Evolutionary conservation across 192 early-diverging fungal genomes (phyloP).

Genomic region (Coemansia sp.): DNA sequence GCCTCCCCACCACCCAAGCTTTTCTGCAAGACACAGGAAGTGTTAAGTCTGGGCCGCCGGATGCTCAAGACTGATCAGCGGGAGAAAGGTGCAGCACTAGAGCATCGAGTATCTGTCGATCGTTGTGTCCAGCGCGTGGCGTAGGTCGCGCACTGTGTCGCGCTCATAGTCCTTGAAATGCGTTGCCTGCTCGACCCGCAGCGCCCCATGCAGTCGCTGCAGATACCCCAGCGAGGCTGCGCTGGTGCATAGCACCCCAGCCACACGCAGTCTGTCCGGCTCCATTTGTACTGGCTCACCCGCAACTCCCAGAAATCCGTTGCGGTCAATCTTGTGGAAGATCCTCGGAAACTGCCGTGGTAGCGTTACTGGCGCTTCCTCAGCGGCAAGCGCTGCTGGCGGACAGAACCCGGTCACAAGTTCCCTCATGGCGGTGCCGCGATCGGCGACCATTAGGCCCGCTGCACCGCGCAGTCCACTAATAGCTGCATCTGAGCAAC

Average conservation of each 20-base stretch:
- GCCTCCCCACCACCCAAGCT: not conserved
- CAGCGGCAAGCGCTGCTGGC: constrained; percentile 3
- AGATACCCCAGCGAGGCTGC: constrained; percentile 18
- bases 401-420: constrained; percentile 12
- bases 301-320: constrained; percentile 3
- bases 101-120: constrained; percentile 36
- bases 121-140: constrained; percentile 21
- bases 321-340: constrained; percentile 9
- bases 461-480: constrained; percentile 4
- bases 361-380: constrained; percentile 6
- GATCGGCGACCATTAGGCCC: constrained; percentile 39
- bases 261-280: constrained; percentile 12
- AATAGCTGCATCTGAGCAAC: constrained; percentile 16
- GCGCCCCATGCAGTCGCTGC: constrained; percentile 26
- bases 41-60: not conserved
- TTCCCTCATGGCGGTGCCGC: constrained; percentile 25
- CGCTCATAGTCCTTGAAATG: constrained; percentile 49
- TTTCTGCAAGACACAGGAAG: not conserved
- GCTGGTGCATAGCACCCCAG: constrained; percentile 38
- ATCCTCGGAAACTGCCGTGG: constrained; percentile 32
- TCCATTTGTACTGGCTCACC: not conserved
- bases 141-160: constrained; percentile 31
- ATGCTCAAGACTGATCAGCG: not conserved
- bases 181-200: constrained; percentile 23
- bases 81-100: not conserved